Percentiles rank a stretch among this genome's conserved stretches.
These are phyloP conservation scores for Staphylotrichum tortipilum DNA, from an alignment of 495 filamentous ascomycete genomes.

Conservation along the genomic window DNA sequence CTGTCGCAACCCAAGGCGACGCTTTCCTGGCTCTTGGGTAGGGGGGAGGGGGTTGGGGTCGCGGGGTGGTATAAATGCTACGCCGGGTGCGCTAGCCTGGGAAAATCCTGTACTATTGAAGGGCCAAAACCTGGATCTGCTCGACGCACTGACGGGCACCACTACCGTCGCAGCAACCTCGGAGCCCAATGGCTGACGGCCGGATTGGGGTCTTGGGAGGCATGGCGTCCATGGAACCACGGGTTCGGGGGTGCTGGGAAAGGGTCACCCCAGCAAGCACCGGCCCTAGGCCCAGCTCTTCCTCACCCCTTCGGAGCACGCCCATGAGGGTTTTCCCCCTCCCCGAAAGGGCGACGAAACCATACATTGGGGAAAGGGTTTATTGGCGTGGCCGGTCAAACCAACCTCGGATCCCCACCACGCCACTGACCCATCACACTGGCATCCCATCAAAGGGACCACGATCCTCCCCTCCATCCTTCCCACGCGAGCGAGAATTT, in stretches of 20 bases:
- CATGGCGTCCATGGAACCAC: conserved; percentile 3
- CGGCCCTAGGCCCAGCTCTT: too few relatives aligned
- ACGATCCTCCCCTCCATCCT: not conserved
- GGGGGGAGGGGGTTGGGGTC: too few relatives aligned
- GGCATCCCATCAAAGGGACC: too few relatives aligned
- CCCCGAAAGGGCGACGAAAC: too few relatives aligned
- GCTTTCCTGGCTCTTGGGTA: not conserved
- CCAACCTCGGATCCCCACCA: too few relatives aligned
- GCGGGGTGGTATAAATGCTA: conserved; percentile 10
- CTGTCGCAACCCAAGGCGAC: not conserved
- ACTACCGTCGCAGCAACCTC: not conserved
- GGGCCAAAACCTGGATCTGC: conserved; percentile 11
- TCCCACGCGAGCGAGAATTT: too few relatives aligned
- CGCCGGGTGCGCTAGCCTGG: conserved; percentile 6
- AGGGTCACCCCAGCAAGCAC: not conserved
- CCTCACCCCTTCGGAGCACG: too few relatives aligned
- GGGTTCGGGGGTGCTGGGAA: conserved; percentile 4
- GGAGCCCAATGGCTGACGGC: conserved; percentile 3
- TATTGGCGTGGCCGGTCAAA: too few relatives aligned
- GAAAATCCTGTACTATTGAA: conserved; percentile 16
- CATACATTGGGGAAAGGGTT: too few relatives aligned
- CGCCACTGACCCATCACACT: not conserved
- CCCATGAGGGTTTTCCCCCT: too few relatives aligned
- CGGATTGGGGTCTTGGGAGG: not conserved
- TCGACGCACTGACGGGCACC: conserved; percentile 6